A percentile compares a stretch with the other conserved stretches of the same genome.
These are phyloP conservation scores for Ulmus americana DNA, from an alignment of 331 rosid species.

Conservation along the genomic window DNA sequence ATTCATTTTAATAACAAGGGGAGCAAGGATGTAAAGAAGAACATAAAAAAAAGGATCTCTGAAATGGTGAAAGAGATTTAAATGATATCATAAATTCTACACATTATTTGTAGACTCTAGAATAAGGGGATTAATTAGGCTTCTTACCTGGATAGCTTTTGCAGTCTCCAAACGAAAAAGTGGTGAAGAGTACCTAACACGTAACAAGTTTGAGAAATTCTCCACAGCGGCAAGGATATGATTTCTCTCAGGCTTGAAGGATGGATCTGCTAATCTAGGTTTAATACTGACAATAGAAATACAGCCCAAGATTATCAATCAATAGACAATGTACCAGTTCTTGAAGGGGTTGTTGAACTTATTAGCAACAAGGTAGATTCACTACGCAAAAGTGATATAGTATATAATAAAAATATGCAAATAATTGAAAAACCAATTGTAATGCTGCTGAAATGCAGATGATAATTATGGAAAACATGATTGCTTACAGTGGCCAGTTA, in stretches of 20 bases:
- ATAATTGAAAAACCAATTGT: background rate
- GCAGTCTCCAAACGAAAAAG: slow-evolving; percentile 79
- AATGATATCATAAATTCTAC: too few species aligned
- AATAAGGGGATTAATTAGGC: background rate
- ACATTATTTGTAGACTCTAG: background rate
- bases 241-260: slow-evolving; percentile 62
- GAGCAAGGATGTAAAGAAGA: background rate
- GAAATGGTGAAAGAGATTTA: background rate
- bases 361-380: background rate
- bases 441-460: background rate
- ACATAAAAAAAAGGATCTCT: background rate
- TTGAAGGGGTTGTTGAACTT: background rate
- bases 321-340: slow-evolving; percentile 9
- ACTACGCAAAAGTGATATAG: background rate
- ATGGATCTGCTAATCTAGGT: slow-evolving; percentile 82
- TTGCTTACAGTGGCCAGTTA: slow-evolving; percentile 78
- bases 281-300: slow-evolving; percentile 50
- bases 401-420: background rate
- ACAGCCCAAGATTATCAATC: slow-evolving; percentile 11
- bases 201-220: slow-evolving; percentile 53
- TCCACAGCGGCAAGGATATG: slow-evolving; percentile 57
- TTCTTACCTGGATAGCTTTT: slow-evolving; percentile 69
- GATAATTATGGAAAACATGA: slow-evolving; percentile 11
- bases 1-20: background rate
- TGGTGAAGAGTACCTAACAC: slow-evolving; percentile 85